These are phyloP conservation scores for Yarrowia osloensis DNA, from an alignment of 805 yeast genomes.

Conservation along the genomic window DNA sequence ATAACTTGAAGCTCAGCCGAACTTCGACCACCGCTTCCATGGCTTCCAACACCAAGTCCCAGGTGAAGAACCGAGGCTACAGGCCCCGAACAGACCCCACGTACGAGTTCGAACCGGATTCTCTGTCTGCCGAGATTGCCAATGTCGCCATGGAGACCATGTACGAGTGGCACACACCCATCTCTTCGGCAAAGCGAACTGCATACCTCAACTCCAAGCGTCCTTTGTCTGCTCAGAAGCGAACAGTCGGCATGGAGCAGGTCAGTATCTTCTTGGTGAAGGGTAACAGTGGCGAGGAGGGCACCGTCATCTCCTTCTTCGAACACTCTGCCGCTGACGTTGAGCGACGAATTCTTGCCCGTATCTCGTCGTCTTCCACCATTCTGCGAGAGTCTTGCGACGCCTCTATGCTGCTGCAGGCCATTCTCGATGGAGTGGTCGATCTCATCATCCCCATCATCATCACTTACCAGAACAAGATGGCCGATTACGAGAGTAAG, in stretches of 20 bases:
- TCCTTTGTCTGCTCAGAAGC: constrained; percentile 49
- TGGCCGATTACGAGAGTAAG: constrained; percentile 55
- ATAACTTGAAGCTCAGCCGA: constrained; percentile 6
- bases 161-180: constrained; percentile 43
- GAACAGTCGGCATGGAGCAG: constrained; percentile 58
- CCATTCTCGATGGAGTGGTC: constrained; percentile 56
- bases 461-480: constrained; percentile 52
- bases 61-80: neutral
- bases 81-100: neutral
- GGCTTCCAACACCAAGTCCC: constrained; percentile 1
- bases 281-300: constrained; percentile 38
- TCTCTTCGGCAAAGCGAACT: constrained; percentile 33
- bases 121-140: constrained; percentile 32
- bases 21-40: neutral
- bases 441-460: constrained; percentile 57
- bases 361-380: constrained; percentile 51
- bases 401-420: constrained; percentile 55
- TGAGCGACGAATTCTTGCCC: constrained; percentile 53
- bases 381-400: constrained; percentile 54
- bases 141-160: constrained; percentile 37
- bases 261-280: constrained; percentile 52
- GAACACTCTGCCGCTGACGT: constrained; percentile 58
- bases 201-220: constrained; percentile 47
- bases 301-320: constrained; percentile 57
- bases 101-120: constrained; percentile 27